Evolutionary conservation across 495 filamentous ascomycete genomes (phyloP), one percentile per base, ranked within the genome.

Genomic region (Aspergillus indologenus): DNA sequence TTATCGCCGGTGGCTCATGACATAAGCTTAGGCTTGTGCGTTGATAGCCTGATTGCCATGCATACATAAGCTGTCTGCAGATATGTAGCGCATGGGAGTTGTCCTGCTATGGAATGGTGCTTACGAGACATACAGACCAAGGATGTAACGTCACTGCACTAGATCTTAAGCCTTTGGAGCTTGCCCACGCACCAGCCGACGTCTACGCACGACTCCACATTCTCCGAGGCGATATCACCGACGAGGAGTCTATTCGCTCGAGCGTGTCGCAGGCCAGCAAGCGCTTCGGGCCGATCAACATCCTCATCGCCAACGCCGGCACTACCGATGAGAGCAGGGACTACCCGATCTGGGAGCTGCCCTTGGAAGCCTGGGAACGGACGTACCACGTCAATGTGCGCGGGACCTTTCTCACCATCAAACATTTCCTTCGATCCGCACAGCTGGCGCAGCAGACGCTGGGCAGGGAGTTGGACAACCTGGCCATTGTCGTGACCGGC

Each of bases 321-420:
- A 74, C 77, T 55, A 77, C 76, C 2, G 78, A 81, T 59, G 73
- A 79, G 60, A 67, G 62, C 21, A 61, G 65, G 50, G 58, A 71
- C 14, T 75, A 75, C 47, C 76, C 72, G 3, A 80, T 85, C 51
- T 85, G 82, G 82, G 72, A 81, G n/a, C 67, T 83, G 31, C 74
- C 79, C 1, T 52, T 79, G 14, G 74, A 78, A 5, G 65, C 74
- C 1, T 85, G 81, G 81, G 79, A 84, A 45, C 74, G 76, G 62
- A 77, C 73, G 0, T 81, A 83, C 63, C 68, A 66, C 14, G 69
- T 67, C 31, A 83, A 83, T 56, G 68, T 78, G 15, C 78, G 78
- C 18, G 80, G 80, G 7, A 81, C 80, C 6, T 85, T 83, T 61
- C 71, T 85, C 0, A 80, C 80, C 22, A 81, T 84, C 61, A 85